Percentiles rank a stretch among this genome's conserved stretches.
Evolutionary conservation across 2,329 filamentous ascomycete genomes (phyloP).

Genomic region (Ascochyta viciae-villosae): DNA sequence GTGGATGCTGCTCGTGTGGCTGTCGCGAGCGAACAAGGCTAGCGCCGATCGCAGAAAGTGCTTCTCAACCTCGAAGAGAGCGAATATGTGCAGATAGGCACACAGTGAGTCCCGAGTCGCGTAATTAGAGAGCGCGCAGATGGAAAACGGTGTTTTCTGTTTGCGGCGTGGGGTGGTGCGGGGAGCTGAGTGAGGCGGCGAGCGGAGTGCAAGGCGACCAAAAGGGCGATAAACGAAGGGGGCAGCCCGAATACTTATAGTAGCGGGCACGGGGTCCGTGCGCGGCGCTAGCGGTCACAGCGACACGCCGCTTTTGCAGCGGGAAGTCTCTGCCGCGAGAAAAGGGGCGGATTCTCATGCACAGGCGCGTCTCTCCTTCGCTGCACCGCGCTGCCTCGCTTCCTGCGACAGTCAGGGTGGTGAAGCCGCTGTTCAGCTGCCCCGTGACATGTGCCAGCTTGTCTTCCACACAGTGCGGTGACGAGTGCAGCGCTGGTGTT

Average conservation of each 20-base stretch:
- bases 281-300: conserved; percentile 17
- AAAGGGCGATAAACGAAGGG: conserved; percentile 36
- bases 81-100: conserved; percentile 37
- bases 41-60: conserved; percentile 40
- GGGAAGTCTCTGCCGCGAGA: conserved; percentile 34
- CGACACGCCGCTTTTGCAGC: conserved; percentile 33
- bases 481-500: conserved; percentile 14
- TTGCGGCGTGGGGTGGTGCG: conserved; percentile 37
- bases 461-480: not conserved
- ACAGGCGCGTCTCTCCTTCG: conserved; percentile 22
- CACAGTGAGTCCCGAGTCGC: conserved; percentile 29
- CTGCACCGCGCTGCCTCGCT: conserved; percentile 19
- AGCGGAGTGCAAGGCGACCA: conserved; percentile 36
- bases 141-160: conserved; percentile 32
- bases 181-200: conserved; percentile 37
- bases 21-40: conserved; percentile 38
- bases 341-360: conserved; percentile 38
- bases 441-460: conserved; percentile 1
- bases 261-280: conserved; percentile 18
- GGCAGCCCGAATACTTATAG: conserved; percentile 36
- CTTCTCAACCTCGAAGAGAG: conserved; percentile 38
- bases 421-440: not conserved
- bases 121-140: conserved; percentile 44
- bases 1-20: conserved; percentile 37
- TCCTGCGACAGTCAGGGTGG: conserved; percentile 15